Percentiles rank a stretch among this genome's conserved stretches.
phyloP scores from a whole-genome alignment of 768 basidiomycete genomes.

The Tulasnella sp. region DNA sequence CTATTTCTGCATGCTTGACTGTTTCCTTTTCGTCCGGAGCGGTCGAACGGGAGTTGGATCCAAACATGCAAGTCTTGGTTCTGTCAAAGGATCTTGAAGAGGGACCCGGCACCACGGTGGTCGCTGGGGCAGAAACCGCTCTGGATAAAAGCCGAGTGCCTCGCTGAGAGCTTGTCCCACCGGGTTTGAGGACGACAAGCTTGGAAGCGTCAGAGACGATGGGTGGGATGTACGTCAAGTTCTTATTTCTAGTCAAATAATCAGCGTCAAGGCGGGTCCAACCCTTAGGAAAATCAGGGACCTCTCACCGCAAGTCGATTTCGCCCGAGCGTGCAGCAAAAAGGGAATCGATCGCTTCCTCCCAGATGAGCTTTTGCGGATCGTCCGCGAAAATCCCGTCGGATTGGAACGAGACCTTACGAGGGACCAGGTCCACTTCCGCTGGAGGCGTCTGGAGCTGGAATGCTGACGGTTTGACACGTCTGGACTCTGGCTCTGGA shows the following conservation, averaged over 20 bases:
- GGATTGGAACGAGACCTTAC: background rate
- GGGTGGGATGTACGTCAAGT: constrained; percentile 52
- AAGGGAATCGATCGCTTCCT: constrained; percentile 44
- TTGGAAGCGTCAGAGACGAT: constrained; percentile 48
- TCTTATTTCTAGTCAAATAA: constrained; percentile 34
- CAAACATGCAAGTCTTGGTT: background rate
- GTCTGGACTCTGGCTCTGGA: background rate
- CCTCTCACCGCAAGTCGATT: constrained; percentile 54
- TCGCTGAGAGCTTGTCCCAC: background rate
- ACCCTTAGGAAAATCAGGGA: background rate
- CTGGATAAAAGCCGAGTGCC: background rate
- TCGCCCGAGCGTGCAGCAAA: constrained; percentile 50
- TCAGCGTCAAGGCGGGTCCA: constrained; percentile 2
- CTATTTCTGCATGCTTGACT: constrained; percentile 44
- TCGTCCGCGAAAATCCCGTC: background rate
- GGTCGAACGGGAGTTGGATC: background rate
- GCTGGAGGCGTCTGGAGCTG: constrained; percentile 24
- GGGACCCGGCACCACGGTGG: background rate
- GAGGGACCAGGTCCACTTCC: background rate
- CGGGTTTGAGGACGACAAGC: constrained; percentile 42
- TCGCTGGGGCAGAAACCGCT: background rate
- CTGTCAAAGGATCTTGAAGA: background rate
- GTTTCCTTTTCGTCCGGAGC: background rate
- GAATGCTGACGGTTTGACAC: background rate
- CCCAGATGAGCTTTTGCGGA: constrained; percentile 48